Evolutionary conservation across 257 asterid species (phyloP).

Genomic region (Fraxinus excelsior): DNA sequence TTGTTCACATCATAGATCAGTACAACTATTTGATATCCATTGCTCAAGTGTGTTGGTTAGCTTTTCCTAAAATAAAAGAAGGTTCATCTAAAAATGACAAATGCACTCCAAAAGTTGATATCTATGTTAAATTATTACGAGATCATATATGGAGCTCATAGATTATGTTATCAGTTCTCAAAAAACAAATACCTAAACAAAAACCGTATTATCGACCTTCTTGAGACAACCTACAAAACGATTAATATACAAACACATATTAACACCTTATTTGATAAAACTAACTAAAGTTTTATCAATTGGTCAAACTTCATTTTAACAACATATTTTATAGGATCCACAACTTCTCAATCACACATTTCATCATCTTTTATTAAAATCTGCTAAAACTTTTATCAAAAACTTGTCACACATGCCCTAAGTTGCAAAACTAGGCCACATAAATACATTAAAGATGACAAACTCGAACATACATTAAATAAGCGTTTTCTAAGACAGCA

Average conservation of each 20-base stretch:
- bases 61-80: neutral
- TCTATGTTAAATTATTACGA: neutral
- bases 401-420: too few species aligned
- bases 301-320: too few species aligned
- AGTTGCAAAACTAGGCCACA: neutral
- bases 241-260: neutral
- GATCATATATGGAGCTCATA: neutral
- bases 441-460: neutral
- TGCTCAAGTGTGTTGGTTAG: neutral
- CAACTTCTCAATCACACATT: too few species aligned
- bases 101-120: neutral
- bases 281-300: too few species aligned
- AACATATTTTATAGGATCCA: too few species aligned
- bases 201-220: neutral
- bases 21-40: too few species aligned
- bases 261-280: too few species aligned
- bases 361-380: too few species aligned
- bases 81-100: neutral
- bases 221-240: neutral
- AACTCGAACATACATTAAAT: neutral
- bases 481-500: neutral
- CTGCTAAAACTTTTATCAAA: too few species aligned
- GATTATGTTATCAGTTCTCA: neutral
- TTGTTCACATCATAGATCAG: too few species aligned
- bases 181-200: neutral